These are phyloP conservation scores for Groenewaldozyma tartarivorans DNA, from an alignment of 805 yeast species.

Conservation along the genomic window DNA sequence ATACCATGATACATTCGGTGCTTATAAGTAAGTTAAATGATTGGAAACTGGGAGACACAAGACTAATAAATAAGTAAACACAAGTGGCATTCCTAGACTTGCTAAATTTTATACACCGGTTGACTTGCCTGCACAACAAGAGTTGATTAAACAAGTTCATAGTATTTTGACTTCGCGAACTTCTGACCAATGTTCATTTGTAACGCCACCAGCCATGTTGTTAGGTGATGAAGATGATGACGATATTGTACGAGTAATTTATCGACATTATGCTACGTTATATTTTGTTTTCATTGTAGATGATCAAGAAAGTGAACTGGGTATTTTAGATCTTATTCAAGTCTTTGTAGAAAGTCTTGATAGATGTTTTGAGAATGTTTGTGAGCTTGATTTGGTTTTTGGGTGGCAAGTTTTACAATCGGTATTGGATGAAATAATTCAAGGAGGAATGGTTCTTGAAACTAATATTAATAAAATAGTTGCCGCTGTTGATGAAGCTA, in stretches of 20 bases:
- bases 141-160: slow-evolving; percentile 72
- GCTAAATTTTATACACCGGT: slow-evolving; percentile 94
- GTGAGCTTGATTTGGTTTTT: slow-evolving; percentile 93
- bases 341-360: slow-evolving; percentile 94
- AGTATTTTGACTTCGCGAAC: slow-evolving; percentile 64
- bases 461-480: slow-evolving; percentile 78
- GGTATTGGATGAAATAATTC: slow-evolving; percentile 76
- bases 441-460: slow-evolving; percentile 97
- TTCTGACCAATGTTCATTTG: slow-evolving; percentile 73
- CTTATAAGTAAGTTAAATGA: slow-evolving; percentile 27
- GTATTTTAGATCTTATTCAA: slow-evolving; percentile 87
- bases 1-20: slow-evolving; percentile 79
- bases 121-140: slow-evolving; percentile 72
- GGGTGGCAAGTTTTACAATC: slow-evolving; percentile 97
- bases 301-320: slow-evolving; percentile 90
- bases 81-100: slow-evolving; percentile 80
- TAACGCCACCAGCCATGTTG: slow-evolving; percentile 79
- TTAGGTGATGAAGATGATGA: slow-evolving; percentile 39
- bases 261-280: slow-evolving; percentile 90
- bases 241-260: slow-evolving; percentile 76
- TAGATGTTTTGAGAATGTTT: slow-evolving; percentile 85
- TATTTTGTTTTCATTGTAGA: slow-evolving; percentile 94
- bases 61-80: too few species aligned
- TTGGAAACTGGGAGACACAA: too few species aligned
- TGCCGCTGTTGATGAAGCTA: slow-evolving; percentile 37